phyloP scores from a whole-genome alignment of 2,329 filamentous ascomycete species.

The Pseudonectria buxi region DNA sequence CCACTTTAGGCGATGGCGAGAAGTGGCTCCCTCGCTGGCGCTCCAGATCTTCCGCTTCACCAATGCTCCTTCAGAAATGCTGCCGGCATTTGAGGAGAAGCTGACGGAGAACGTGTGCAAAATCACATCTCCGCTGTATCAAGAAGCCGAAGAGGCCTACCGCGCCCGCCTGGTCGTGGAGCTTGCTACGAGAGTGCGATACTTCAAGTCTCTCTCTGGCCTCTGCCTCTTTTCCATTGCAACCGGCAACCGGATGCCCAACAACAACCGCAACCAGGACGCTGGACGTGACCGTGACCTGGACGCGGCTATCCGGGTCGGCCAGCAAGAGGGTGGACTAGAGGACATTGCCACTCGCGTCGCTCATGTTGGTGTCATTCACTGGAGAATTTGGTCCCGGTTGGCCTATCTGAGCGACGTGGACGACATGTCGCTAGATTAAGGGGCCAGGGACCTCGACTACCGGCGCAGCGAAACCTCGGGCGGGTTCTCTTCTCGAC shows the following conservation, averaged over 20 bases:
- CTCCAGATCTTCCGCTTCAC: conserved; percentile 54
- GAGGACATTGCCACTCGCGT: conserved; percentile 69
- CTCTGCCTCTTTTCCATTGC: conserved; percentile 49
- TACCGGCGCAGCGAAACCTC: too few relatives aligned
- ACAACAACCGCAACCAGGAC: conserved; percentile 30
- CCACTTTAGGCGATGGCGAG: conserved; percentile 43
- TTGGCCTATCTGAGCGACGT: conserved; percentile 60
- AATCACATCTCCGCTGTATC: conserved; percentile 37
- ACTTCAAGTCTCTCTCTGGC: conserved; percentile 46
- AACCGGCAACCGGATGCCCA: conserved; percentile 42
- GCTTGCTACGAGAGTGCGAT: conserved; percentile 42
- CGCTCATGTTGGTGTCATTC: conserved; percentile 75
- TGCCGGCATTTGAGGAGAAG: conserved; percentile 43
- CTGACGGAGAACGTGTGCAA: conserved; percentile 39
- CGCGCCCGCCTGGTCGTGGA: conserved; percentile 42
- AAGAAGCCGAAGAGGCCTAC: conserved; percentile 43
- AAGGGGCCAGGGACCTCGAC: conserved; percentile 3
- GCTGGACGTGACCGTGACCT: conserved; percentile 23
- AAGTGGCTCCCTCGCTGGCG: conserved; percentile 46
- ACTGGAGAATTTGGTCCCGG: conserved; percentile 83
- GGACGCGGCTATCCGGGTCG: conserved; percentile 32
- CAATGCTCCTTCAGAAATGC: conserved; percentile 41
- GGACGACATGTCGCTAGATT: conserved; percentile 30
- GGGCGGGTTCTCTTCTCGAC: too few relatives aligned
- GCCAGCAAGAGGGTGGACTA: conserved; percentile 47